These are phyloP conservation scores for Cairneyella variabilis DNA, from an alignment of 495 filamentous ascomycete genomes.

Conservation along the genomic window DNA sequence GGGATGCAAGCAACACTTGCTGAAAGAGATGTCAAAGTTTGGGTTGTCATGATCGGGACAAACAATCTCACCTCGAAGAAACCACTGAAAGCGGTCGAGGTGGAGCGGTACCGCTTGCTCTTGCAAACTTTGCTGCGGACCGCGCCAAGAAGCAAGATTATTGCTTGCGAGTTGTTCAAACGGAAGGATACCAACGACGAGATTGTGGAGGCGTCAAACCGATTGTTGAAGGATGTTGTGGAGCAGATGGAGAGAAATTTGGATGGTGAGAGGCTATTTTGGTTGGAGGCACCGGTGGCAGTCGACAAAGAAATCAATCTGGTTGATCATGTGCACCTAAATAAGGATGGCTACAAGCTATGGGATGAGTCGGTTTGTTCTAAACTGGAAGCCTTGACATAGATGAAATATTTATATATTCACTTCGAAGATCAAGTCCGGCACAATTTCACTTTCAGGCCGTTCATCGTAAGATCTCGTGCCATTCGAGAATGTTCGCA, in stretches of 20 bases:
- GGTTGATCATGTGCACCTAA: conserved; percentile 32
- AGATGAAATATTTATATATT: no score
- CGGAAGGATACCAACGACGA: background rate
- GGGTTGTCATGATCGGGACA: conserved; percentile 32
- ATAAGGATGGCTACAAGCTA: conserved; percentile 26
- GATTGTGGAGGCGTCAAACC: conserved; percentile 12
- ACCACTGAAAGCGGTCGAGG: conserved; percentile 29
- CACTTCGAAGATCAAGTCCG: no score
- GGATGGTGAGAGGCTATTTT: conserved; percentile 10
- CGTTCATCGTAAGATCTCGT: no score
- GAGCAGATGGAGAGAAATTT: conserved; percentile 6
- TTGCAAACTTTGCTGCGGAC: conserved; percentile 25
- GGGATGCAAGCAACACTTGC: conserved; percentile 21
- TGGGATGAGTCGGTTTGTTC: conserved; percentile 18
- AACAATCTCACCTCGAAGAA: conserved; percentile 34
- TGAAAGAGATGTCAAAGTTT: conserved; percentile 20
- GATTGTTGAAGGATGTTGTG: conserved; percentile 6
- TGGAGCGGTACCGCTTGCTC: conserved; percentile 16
- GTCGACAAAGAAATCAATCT: conserved; percentile 21
- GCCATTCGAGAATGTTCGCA: no score
- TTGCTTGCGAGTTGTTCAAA: conserved; percentile 1
- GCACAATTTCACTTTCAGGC: no score
- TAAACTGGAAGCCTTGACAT: background rate
- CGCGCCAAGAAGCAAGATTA: conserved; percentile 1
- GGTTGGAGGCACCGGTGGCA: conserved; percentile 3